Evolutionary conservation across 192 early-diverging fungal genomes (phyloP).

Genomic region (Linnemannia schmuckeri): DNA sequence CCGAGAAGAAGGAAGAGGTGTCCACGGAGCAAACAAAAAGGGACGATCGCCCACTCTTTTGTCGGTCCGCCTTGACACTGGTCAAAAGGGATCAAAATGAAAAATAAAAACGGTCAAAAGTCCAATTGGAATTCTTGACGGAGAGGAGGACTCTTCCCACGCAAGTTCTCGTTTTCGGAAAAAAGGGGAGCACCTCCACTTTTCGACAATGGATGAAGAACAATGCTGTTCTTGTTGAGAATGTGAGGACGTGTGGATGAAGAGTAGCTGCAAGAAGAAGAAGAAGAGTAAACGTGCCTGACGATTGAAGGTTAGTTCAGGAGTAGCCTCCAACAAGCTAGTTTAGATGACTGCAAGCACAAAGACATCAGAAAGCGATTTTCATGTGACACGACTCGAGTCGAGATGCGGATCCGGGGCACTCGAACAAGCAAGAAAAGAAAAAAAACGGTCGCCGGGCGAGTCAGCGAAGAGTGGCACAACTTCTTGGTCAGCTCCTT

Average conservation of each 20-base stretch:
- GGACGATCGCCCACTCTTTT: background rate
- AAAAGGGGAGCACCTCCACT: background rate
- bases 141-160: background rate
- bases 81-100: background rate
- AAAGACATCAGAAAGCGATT: background rate
- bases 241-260: background rate
- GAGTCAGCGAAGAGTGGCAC: background rate
- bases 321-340: too few relatives aligned
- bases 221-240: background rate
- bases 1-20: background rate
- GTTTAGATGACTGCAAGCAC: too few relatives aligned
- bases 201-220: background rate
- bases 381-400: background rate
- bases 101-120: background rate
- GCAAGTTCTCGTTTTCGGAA: background rate
- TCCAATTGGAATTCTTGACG: background rate
- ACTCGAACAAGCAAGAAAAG: background rate
- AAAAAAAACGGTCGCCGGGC: background rate
- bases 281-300: too few relatives aligned
- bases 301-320: too few relatives aligned
- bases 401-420: conserved; percentile 3
- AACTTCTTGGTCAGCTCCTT: background rate
- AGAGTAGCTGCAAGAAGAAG: background rate
- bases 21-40: conserved; percentile 4
- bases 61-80: conserved; percentile 10